phyloP scores from a whole-genome alignment of 1,284 basidiomycete species.

The Spongispora temasekensis region DNA sequence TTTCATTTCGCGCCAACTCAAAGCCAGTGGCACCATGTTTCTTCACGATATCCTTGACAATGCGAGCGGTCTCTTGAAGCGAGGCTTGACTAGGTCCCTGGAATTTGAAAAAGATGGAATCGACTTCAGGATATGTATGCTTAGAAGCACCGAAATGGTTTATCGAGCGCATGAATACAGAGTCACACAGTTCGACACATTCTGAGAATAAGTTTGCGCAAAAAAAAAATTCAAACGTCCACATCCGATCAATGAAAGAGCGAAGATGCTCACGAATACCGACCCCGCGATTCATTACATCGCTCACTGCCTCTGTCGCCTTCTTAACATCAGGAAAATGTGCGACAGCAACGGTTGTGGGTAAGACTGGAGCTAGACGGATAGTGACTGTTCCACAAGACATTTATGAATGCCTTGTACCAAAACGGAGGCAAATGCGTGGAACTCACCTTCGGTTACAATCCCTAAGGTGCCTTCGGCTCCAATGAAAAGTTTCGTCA shows the following conservation, averaged over 20 bases:
- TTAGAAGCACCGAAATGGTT: constrained; percentile 62
- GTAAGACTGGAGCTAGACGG: constrained; percentile 77
- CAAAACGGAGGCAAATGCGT: not conserved
- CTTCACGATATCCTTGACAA: constrained; percentile 58
- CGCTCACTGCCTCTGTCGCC: constrained; percentile 74
- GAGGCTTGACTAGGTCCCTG: constrained; percentile 67
- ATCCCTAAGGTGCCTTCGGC: constrained; percentile 95
- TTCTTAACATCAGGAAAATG: constrained; percentile 67
- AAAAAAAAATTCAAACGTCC: too few species aligned
- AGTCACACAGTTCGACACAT: constrained; percentile 81
- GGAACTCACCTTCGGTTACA: constrained; percentile 74
- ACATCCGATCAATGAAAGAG: too few species aligned
- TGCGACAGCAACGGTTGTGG: constrained; percentile 70
- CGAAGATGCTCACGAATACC: constrained; percentile 57
- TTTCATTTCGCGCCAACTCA: constrained; percentile 63
- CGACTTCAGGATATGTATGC: constrained; percentile 66
- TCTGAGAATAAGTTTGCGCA: constrained; percentile 37
- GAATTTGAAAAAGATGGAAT: constrained; percentile 88
- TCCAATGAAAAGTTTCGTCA: constrained; percentile 91
- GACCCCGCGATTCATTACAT: constrained; percentile 73
- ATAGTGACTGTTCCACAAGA: constrained; percentile 59
- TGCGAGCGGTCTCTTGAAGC: constrained; percentile 63
- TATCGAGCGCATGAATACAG: constrained; percentile 68
- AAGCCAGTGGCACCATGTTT: constrained; percentile 73
- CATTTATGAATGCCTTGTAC: constrained; percentile 2